These are phyloP conservation scores for Epichloe sp. DNA, from an alignment of 2,329 filamentous ascomycete genomes.

Conservation along the genomic window DNA sequence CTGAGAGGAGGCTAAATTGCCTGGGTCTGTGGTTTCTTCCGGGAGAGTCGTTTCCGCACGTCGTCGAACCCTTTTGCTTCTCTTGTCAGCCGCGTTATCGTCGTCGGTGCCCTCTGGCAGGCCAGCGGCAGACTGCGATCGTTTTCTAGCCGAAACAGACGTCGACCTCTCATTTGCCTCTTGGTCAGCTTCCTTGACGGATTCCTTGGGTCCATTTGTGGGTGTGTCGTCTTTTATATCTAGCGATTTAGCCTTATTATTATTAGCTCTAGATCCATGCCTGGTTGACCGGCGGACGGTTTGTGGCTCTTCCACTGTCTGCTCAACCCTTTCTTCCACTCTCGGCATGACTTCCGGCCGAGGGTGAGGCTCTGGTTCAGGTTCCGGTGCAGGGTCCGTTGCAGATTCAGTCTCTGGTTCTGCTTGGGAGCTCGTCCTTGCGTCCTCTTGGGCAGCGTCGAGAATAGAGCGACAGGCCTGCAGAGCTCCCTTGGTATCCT, in stretches of 20 bases:
- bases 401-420: neutral
- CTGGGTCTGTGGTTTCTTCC: slow-evolving; percentile 40
- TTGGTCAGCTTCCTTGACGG: slow-evolving; percentile 16
- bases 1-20: slow-evolving; percentile 38
- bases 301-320: slow-evolving; percentile 2
- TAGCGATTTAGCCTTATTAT: neutral
- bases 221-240: slow-evolving; percentile 12
- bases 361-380: neutral
- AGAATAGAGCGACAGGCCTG: slow-evolving; percentile 17
- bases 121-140: slow-evolving; percentile 49
- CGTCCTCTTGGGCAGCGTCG: slow-evolving; percentile 9
- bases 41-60: slow-evolving; percentile 33
- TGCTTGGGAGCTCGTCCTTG: slow-evolving; percentile 5
- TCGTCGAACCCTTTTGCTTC: slow-evolving; percentile 52
- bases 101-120: slow-evolving; percentile 43
- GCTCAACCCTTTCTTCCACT: slow-evolving; percentile 1
- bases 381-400: neutral
- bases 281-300: slow-evolving; percentile 5
- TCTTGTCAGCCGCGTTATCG: slow-evolving; percentile 43
- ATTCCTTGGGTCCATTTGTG: slow-evolving; percentile 12
- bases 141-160: slow-evolving; percentile 38
- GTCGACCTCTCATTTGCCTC: slow-evolving; percentile 22
- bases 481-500: slow-evolving; percentile 17
- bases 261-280: slow-evolving; percentile 3
- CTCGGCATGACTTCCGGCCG: neutral